Evolutionary conservation across 352 stramenopile species (phyloP).

Genomic region (Pythium sp.): DNA sequence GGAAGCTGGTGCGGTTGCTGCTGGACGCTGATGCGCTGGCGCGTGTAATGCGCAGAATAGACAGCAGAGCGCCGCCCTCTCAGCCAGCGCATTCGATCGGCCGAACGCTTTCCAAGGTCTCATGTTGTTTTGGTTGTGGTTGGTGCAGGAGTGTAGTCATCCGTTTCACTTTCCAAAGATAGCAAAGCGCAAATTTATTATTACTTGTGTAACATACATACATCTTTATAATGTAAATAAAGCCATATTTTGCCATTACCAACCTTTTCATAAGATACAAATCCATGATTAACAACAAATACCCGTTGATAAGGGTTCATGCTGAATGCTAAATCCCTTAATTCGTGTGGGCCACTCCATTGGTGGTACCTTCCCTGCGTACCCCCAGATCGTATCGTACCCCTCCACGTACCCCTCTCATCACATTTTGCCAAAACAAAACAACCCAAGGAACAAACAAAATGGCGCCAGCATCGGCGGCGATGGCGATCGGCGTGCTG

Average conservation of each 20-base stretch:
- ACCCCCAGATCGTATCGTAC: background rate
- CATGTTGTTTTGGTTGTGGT: background rate
- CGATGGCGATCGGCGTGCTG: slow-evolving; percentile 5
- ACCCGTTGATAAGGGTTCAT: too few relatives aligned
- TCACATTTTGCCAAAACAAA: background rate
- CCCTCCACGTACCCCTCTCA: background rate
- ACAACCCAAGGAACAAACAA: background rate
- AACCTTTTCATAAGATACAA: too few relatives aligned
- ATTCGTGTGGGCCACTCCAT: background rate
- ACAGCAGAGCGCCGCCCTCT: background rate
- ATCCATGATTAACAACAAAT: too few relatives aligned
- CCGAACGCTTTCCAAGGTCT: background rate
- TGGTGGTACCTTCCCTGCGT: background rate
- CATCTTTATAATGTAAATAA: too few relatives aligned
- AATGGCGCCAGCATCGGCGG: background rate
- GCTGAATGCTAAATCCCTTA: background rate
- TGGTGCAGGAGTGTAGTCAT: slow-evolving; percentile 1
- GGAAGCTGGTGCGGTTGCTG: background rate
- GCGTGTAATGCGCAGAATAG: background rate
- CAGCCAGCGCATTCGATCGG: background rate
- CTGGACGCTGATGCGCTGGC: background rate
- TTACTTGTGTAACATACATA: too few relatives aligned
- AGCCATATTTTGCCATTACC: too few relatives aligned
- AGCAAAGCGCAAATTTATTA: background rate
- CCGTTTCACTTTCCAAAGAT: background rate